These are phyloP conservation scores for Brassica incana DNA, from an alignment of 345 rosid genomes.

Conservation along the genomic window DNA sequence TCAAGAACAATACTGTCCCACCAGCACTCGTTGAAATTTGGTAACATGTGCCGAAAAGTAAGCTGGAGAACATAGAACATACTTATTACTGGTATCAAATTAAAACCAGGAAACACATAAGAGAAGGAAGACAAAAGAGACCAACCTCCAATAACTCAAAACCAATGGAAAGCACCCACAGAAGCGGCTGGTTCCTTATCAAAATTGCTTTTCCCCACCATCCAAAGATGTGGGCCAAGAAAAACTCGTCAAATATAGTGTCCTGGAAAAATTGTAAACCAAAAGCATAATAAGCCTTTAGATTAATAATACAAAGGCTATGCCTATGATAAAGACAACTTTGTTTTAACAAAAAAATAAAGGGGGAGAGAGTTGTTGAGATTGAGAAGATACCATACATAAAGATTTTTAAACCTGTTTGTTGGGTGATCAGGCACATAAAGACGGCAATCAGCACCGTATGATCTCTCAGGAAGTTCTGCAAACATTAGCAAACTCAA, in stretches of 20 bases:
- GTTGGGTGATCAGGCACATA: constrained; percentile 81
- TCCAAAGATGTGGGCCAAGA: constrained; percentile 95
- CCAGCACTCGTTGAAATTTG: constrained; percentile 99
- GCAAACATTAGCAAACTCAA: constrained; percentile 40
- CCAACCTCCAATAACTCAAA: constrained; percentile 98
- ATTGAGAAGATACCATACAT: constrained; percentile 79
- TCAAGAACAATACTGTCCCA: constrained; percentile 99
- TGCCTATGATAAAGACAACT: constrained; percentile 10
- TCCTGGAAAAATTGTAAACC: constrained; percentile 49
- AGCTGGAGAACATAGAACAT: constrained; percentile 53
- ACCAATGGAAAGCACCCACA: constrained; percentile 96
- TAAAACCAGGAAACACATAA: not conserved
- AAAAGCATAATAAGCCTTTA: constrained; percentile 27
- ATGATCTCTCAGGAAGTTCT: constrained; percentile 98
- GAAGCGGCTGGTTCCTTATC: constrained; percentile 91
- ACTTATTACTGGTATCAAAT: not conserved
- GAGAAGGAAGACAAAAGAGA: constrained; percentile 15
- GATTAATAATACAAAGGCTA: constrained; percentile 4
- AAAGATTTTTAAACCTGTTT: constrained; percentile 99
- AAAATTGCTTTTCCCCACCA: constrained; percentile 99
- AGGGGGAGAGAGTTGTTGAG: constrained; percentile 41
- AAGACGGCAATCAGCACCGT: constrained; percentile 95
- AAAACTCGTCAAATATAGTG: constrained; percentile 90
- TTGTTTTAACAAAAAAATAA: not conserved
- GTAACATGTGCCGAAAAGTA: constrained; percentile 96